Base-by-base conservation (phyloP, 2,329 filamentous ascomycete genomes). In the Shiraia sp. region DNA sequence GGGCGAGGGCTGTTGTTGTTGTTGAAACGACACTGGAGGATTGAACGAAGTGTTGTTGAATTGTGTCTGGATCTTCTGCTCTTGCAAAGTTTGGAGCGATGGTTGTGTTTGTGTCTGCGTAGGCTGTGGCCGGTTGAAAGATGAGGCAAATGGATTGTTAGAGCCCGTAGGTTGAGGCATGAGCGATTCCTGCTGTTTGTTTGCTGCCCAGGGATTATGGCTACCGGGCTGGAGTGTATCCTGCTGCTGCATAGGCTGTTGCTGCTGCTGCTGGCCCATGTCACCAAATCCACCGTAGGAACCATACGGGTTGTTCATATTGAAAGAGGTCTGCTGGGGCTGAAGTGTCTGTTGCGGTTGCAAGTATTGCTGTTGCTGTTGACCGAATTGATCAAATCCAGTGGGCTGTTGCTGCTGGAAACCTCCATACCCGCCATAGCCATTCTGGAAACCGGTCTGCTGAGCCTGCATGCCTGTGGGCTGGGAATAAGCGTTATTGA, bases 81-180 rank as follows among this genome's bases (percentile, higher is more conserved):
- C 91, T 19, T 86, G 85, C 12, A 96, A 76, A 3, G 85, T 83
- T 56, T 83, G 82, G 36, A 97, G 79, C 2, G 85, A 83, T 10
- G 89, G 85, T 45, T 87, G 82, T 6, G 81, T 76, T 33, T 61
- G 59, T 8, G 81, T 50, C 75, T 78, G 65, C 74, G 84, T 64
- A 74, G 82, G 62, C 76, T 85, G 73, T 54, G 80, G 73, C 43
- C 79, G 75, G 45, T 71, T 71, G 61, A 87, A 83, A n/a, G 85
- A 80, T 10, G 81, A 78, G 17, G 93, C 92, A 64, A 99, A 99
- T 2, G 93, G 93, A 66, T 99, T 99, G 76, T 99, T 99, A 12
- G 93, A 97, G 33, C 93, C 93, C 2, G 93, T 99, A 3, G 88
- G 86, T 65, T 90, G 87, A 4, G 90, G 87, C 65, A 87, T 85